Evolutionary conservation across 148 eudicot genomes (phyloP), one percentile per base, ranked within the genome.

Genomic region (Heliosperma pusillum): DNA sequence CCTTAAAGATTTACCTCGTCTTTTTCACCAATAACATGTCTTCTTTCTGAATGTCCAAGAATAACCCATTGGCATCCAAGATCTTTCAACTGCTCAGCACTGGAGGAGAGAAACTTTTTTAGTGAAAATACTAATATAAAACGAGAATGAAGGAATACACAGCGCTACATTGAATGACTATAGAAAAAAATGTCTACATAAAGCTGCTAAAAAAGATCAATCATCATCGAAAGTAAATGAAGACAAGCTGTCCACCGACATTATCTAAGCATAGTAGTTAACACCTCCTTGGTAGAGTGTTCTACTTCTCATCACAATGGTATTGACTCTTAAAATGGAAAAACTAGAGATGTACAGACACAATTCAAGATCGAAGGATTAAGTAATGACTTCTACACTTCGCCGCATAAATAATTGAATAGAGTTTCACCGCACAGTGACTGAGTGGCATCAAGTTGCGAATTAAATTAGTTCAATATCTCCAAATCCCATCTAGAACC

Each of bases 31-130:
- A 95, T 85, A 62, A 95, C 75, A 70, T 92, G 96, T 82, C 97
- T 88, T 64, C 97, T 78, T 84, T 95, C 98, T 66, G 97, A 95
- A 78, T 95, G 98, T 36, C 98, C 98, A 70, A 95, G 96, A 83
- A 95, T 85, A 75, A 95, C 98, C 97, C 98, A 95, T 74, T 87
- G 89, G 87, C 93, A 86, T 71, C 98, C 97, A 50, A 92, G 70
- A 82, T 95, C 96, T 79, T 89, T 92, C 81, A 95, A 21, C 78
- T 92, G 97, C 66, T 95, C 98, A 66, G 77, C 96, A 81, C 98
- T 95, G 80, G 33, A 70, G 50, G 53, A 79, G 30, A 78, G 29
- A 52, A 73, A 57, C 7, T 27, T 53, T 2, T 67, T 25, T 15
- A 52, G 42, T 17, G 7, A 24, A 70, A 25, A 3, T 21, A 50